Conservation (phyloP, 2,329 filamentous ascomycete genomes). For the Pseudogymnoascus sp. region DNA sequence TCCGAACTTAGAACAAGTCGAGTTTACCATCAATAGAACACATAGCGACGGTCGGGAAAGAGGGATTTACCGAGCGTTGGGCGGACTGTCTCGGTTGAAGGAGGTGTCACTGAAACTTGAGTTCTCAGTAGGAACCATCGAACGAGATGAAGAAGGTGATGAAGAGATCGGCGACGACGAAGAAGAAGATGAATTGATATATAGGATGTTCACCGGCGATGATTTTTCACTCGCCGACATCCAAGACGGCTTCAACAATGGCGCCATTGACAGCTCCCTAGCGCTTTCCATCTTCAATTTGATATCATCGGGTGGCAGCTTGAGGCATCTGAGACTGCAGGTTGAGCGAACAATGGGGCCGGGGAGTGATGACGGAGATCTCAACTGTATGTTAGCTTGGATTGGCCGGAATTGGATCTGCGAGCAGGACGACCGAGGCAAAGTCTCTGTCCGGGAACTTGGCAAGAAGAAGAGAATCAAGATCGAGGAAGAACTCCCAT, state of each 20-base stretch:
- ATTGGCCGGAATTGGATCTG: neutral
- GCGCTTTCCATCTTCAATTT: neutral
- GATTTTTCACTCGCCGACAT: neutral
- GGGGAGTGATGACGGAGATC: neutral
- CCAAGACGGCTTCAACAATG: neutral
- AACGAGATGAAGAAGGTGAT: neutral
- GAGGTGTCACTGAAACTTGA: neutral
- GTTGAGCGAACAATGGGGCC: neutral
- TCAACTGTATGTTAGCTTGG: neutral
- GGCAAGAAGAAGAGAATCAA: neutral
- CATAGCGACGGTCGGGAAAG: neutral
- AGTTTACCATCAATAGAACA: neutral
- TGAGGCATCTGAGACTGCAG: neutral
- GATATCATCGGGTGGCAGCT: neutral
- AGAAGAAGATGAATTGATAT: neutral
- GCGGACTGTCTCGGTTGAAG: neutral
- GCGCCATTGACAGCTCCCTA: neutral
- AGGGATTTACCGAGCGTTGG: neutral
- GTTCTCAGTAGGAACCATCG: neutral
- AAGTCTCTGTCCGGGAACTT: neutral
- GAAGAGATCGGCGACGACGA: neutral
- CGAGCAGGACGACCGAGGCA: neutral
- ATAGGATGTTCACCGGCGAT: neutral
- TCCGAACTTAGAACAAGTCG: neutral
- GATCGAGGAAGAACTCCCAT: neutral